phyloP scores from a whole-genome alignment of 495 filamentous ascomycete species.

The Evernia prunastri region DNA sequence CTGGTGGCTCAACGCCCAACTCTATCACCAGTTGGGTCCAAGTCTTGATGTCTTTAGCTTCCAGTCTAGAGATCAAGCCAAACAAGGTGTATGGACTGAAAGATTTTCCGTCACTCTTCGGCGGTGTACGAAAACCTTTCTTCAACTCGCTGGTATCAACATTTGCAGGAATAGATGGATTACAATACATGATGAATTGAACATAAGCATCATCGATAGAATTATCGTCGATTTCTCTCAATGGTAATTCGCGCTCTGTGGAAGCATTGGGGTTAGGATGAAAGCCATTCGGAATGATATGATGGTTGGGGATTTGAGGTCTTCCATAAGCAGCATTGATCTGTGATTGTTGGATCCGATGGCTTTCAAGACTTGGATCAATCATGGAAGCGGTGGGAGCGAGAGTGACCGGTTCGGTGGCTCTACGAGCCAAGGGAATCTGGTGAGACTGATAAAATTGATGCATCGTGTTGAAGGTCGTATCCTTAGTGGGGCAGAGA shows the following conservation, averaged over 20 bases:
- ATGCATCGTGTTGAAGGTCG: conserved; percentile 23
- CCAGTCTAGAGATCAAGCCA: conserved; percentile 74
- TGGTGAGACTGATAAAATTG: conserved; percentile 23
- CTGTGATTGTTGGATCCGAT: conserved; percentile 18
- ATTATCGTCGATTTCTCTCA: conserved; percentile 60
- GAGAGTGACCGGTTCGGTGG: conserved; percentile 22
- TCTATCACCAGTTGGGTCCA: conserved; percentile 89
- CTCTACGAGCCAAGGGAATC: conserved; percentile 19
- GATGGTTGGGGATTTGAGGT: conserved; percentile 1
- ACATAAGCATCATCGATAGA: conserved; percentile 85
- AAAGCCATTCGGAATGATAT: conserved; percentile 6
- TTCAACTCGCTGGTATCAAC: conserved; percentile 67
- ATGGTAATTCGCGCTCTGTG: conserved; percentile 51
- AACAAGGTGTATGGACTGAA: conserved; percentile 82
- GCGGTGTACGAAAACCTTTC: conserved; percentile 75
- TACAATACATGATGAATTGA: conserved; percentile 86
- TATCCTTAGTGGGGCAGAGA: too few species aligned
- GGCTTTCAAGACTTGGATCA: conserved; percentile 23
- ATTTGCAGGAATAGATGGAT: conserved; percentile 65
- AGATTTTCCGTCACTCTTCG: conserved; percentile 86
- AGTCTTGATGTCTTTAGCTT: conserved; percentile 87
- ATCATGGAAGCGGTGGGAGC: conserved; percentile 28
- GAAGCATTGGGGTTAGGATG: conserved; percentile 8
- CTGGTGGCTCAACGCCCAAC: conserved; percentile 84
- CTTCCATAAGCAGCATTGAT: conserved; percentile 12